Percentiles rank a stretch among this genome's conserved stretches.
These are phyloP conservation scores for Arthromyces matolae DNA, from an alignment of 768 basidiomycete species.

Conservation along the genomic window DNA sequence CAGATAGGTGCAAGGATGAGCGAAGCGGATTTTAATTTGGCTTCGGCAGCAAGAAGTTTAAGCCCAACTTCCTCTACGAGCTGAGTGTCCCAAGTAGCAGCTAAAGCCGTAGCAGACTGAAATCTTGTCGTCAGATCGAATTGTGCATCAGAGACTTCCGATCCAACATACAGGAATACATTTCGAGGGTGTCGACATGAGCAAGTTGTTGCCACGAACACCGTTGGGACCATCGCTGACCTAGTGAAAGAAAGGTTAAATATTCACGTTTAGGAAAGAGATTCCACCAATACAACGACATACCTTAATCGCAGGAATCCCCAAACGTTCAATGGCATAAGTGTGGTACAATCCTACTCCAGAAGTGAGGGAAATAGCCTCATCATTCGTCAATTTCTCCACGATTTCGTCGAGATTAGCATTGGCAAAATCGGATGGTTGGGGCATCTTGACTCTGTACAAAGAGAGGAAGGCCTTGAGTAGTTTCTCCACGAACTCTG, in stretches of 20 bases:
- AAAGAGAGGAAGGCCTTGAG: background rate
- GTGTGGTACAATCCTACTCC: slow-evolving; percentile 85
- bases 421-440: slow-evolving; percentile 65
- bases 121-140: too few species aligned
- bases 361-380: slow-evolving; percentile 67
- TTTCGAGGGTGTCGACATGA: slow-evolving; percentile 79
- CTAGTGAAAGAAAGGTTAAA: slow-evolving; percentile 26
- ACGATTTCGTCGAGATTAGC: slow-evolving; percentile 60
- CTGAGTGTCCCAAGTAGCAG: slow-evolving; percentile 67
- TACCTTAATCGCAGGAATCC: slow-evolving; percentile 70
- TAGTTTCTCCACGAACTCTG: too few species aligned
- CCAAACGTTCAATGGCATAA: slow-evolving; percentile 58
- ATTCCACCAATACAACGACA: background rate
- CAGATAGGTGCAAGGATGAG: slow-evolving; percentile 77
- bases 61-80: slow-evolving; percentile 60
- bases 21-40: slow-evolving; percentile 65
- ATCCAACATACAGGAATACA: slow-evolving; percentile 56
- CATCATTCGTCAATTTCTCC: slow-evolving; percentile 64
- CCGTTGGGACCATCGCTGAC: slow-evolving; percentile 83
- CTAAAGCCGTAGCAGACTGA: slow-evolving; percentile 67
- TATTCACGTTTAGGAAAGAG: background rate
- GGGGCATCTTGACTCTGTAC: slow-evolving; percentile 56
- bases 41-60: slow-evolving; percentile 66
- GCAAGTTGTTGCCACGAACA: slow-evolving; percentile 69
- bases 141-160: too few species aligned